A percentile compares a stretch with the other conserved stretches of the same genome.
phyloP scores from a whole-genome alignment of 768 basidiomycete genomes.

The Paxillus ammoniavirescens region DNA sequence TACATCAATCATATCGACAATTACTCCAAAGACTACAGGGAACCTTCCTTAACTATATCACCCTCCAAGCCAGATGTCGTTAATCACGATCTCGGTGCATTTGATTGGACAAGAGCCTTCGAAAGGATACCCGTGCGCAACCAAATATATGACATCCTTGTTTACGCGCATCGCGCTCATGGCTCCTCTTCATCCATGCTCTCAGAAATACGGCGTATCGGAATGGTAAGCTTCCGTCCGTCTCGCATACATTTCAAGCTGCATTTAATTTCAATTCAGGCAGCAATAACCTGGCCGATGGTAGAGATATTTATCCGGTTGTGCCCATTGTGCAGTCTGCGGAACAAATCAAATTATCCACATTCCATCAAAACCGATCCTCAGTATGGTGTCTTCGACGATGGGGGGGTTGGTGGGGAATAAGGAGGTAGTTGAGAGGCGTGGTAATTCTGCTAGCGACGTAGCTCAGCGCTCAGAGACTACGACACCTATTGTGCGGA shows the following conservation, averaged over 20 bases:
- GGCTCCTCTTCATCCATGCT: slow-evolving; percentile 54
- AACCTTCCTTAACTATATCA: slow-evolving; percentile 7
- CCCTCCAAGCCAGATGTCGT: slow-evolving; percentile 15
- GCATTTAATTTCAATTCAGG: slow-evolving; percentile 36
- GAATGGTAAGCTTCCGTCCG: slow-evolving; percentile 48
- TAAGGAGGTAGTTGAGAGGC: background rate
- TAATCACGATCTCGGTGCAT: slow-evolving; percentile 26
- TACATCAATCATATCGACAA: slow-evolving; percentile 42
- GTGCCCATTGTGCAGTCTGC: slow-evolving; percentile 53
- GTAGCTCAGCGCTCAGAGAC: background rate
- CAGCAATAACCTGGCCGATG: slow-evolving; percentile 72
- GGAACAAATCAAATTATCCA: slow-evolving; percentile 32
- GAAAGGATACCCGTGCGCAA: slow-evolving; percentile 63
- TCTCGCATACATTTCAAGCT: background rate
- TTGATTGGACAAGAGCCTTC: slow-evolving; percentile 41
- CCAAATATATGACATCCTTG: slow-evolving; percentile 68
- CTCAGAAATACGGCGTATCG: slow-evolving; percentile 51
- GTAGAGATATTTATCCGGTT: slow-evolving; percentile 62
- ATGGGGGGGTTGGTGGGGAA: slow-evolving; percentile 21
- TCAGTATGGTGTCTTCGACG: slow-evolving; percentile 12
- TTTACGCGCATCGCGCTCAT: slow-evolving; percentile 64
- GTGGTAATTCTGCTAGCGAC: background rate
- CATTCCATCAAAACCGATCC: slow-evolving; percentile 22
- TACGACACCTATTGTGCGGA: background rate
- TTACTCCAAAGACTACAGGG: background rate